Base-by-base conservation (phyloP, 202 grass and related monocot species). In the Carex sylvatica region DNA sequence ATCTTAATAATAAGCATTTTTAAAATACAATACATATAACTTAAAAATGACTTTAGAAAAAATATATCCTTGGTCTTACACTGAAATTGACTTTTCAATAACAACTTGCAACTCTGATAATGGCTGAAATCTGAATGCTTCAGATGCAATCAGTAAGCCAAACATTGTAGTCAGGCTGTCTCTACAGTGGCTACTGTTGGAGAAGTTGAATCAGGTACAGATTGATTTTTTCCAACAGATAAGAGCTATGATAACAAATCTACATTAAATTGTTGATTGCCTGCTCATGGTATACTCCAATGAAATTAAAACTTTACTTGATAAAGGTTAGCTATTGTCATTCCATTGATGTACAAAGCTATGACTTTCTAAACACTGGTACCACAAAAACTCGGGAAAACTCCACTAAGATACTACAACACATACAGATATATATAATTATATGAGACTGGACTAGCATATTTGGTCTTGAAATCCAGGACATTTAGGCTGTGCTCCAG, bases 81-180 rank as follows among this genome's bases (percentile, higher is more conserved):
- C 66, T 69, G 33, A 19, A 40, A 69, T 42, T 42, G 6, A 69
- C 33, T 69, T 65, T 69, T 42, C 5, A 69, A 10, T 22, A 20
- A 46, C 36, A 67, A 70, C 19, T 70, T 46, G 18, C 16, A 44
- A 44, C 18, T 33, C 42, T 70, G 38, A 31, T 35, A 66, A 33
- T 31, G 28, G 13, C 63, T 66, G 63, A 33, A 35, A 66, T 5
- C 26, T 26, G 24, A 66, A 31, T 11, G 22, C 18, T 11, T 70
- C 66, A 44, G 6, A 19, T 19, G 2, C 66, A 70, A 36, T 42
- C 31, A 19, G 9, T 42, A 38, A 19, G 67, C 8, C 8, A 44
- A 70, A 70, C 16, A 70, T 46, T 70, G 46, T 70, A 20, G 67
- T 46, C 67, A 70, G 36, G n/a, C 9, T 46, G 35, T 70, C 67